These are phyloP conservation scores for Umbelopsis vinacea DNA, from an alignment of 192 early-diverging fungal genomes.

Conservation along the genomic window DNA sequence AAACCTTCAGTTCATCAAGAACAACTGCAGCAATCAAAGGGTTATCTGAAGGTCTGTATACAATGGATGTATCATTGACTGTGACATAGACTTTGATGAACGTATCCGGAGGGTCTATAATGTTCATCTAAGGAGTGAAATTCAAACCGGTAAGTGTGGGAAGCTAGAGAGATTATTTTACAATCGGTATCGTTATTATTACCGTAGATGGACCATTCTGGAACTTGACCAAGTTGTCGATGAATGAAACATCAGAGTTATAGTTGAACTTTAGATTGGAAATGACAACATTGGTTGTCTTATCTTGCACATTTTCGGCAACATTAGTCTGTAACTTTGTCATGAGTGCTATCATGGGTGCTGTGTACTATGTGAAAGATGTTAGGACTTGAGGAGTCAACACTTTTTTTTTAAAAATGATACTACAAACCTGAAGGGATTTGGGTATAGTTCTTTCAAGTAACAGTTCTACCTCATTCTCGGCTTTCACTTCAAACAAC, in stretches of 20 bases:
- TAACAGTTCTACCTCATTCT: constrained; percentile 32
- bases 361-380: background rate
- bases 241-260: constrained; percentile 43
- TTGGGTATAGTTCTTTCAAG: constrained; percentile 52
- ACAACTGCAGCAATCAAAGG: constrained; percentile 52
- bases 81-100: constrained; percentile 64
- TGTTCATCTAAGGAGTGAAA: constrained; percentile 36
- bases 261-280: constrained; percentile 54
- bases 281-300: constrained; percentile 58
- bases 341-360: constrained; percentile 64
- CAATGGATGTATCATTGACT: constrained; percentile 61
- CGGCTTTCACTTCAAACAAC: constrained; percentile 46
- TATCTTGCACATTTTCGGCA: constrained; percentile 59
- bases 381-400: background rate
- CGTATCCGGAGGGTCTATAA: constrained; percentile 51
- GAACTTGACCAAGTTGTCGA: constrained; percentile 59
- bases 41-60: constrained; percentile 61
- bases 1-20: constrained; percentile 66
- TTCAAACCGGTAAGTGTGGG: background rate
- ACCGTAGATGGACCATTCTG: constrained; percentile 58
- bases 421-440: constrained; percentile 42
- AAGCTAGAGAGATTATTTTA: background rate
- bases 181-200: background rate
- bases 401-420: background rate
- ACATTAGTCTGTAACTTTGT: constrained; percentile 54